Conservation (phyloP, 2,329 filamentous ascomycete species). For the Xylaria sp. region DNA sequence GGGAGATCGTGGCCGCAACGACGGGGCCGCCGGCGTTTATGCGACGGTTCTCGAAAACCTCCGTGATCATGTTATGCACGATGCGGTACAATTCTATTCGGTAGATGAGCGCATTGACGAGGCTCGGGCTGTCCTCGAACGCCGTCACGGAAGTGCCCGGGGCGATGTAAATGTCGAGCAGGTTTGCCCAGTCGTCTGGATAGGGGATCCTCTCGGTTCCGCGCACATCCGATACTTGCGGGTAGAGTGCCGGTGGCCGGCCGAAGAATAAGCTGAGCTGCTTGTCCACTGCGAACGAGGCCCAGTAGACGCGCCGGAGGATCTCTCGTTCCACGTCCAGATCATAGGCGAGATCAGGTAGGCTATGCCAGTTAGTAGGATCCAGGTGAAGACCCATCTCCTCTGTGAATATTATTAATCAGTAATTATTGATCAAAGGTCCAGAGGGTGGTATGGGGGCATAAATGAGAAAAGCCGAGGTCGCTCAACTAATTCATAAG, state of each 20-base stretch:
- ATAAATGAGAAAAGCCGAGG: not conserved
- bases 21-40: constrained; percentile 55
- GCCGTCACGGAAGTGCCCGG: constrained; percentile 57
- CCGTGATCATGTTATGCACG: constrained; percentile 61
- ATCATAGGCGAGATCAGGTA: constrained; percentile 53
- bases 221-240: constrained; percentile 60
- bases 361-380: constrained; percentile 60
- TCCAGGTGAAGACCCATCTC: constrained; percentile 65
- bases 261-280: constrained; percentile 64
- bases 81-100: constrained; percentile 62
- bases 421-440: not conserved
- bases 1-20: constrained; percentile 56
- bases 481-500: not conserved
- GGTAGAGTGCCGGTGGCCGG: constrained; percentile 61
- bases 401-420: constrained; percentile 39
- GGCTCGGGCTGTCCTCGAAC: constrained; percentile 58
- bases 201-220: constrained; percentile 62
- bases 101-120: constrained; percentile 60
- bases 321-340: constrained; percentile 59
- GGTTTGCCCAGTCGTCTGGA: constrained; percentile 59
- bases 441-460: not conserved
- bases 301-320: constrained; percentile 62
- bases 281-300: constrained; percentile 62
- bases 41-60: constrained; percentile 61
- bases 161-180: constrained; percentile 61